Evolutionary conservation across 345 rosid species (phyloP).

Genomic region (Ceriops tagal): DNA sequence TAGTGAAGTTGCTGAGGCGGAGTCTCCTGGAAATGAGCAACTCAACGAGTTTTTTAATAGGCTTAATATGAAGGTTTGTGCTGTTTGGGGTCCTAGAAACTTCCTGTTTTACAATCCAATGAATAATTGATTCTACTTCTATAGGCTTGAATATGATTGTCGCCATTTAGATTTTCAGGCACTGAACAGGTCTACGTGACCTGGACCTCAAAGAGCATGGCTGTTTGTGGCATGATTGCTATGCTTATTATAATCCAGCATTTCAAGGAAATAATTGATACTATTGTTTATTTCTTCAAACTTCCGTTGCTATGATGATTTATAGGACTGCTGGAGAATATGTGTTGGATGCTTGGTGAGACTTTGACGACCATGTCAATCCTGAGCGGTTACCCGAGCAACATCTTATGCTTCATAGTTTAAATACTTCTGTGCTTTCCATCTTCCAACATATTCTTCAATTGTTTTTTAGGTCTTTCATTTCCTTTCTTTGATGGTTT

Average conservation of each 20-base stretch:
- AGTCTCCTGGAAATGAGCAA: conserved; percentile 33
- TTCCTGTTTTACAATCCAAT: no score
- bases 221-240: neutral
- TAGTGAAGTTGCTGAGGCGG: conserved; percentile 26
- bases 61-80: conserved; percentile 53
- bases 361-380: conserved; percentile 41
- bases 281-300: no score
- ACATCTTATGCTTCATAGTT: conserved; percentile 1
- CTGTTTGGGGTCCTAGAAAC: no score
- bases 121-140: neutral
- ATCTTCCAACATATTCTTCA: neutral
- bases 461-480: neutral
- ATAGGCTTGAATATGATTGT: neutral
- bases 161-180: no score
- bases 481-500: neutral
- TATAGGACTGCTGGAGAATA: conserved; percentile 23
- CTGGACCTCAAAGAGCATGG: no score
- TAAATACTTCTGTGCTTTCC: no score
- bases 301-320: conserved; percentile 45
- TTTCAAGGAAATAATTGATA: neutral
- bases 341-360: conserved; percentile 32
- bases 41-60: conserved; percentile 46
- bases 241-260: no score
- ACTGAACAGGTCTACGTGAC: no score
- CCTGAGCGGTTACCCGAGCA: conserved; percentile 72